Conservation (phyloP, 2,329 filamentous ascomycete genomes). For the Mariannaea elegans region DNA sequence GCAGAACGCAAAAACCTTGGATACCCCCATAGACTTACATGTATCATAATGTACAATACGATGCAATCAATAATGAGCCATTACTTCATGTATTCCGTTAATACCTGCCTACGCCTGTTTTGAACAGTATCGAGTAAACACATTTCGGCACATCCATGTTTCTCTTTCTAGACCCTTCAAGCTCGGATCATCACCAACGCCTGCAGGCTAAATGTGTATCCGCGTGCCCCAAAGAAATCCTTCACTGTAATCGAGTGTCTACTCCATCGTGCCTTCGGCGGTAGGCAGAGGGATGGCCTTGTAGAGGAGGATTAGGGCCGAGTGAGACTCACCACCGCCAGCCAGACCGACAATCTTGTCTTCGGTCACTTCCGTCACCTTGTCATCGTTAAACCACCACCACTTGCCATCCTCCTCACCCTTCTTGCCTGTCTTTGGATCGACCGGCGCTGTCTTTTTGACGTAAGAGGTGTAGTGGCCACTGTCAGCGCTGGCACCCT, state of each 20-base stretch:
- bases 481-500: conserved; percentile 95
- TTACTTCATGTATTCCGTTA: conserved; percentile 27
- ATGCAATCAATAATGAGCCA: conserved; percentile 21
- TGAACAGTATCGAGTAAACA: conserved; percentile 11
- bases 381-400: conserved; percentile 99
- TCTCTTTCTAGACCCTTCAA: conserved; percentile 12
- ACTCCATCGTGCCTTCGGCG: conserved; percentile 56
- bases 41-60: conserved; percentile 23
- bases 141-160: conserved; percentile 18
- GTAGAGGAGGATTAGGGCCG: conserved; percentile 83
- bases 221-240: background rate
- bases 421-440: conserved; percentile 79
- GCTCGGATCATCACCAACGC: conserved; percentile 14
- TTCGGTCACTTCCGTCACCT: conserved; percentile 87
- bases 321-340: conserved; percentile 89
- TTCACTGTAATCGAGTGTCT: conserved; percentile 7
- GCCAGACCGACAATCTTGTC: conserved; percentile 92
- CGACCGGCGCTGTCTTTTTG: conserved; percentile 82
- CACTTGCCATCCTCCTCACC: conserved; percentile 90
- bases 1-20: conserved; percentile 6
- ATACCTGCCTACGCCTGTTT: conserved; percentile 30
- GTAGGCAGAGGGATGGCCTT: conserved; percentile 74
- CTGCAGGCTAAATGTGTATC: conserved; percentile 8
- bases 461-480: conserved; percentile 98
- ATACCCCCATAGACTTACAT: conserved; percentile 31